Evolutionary conservation across 1,139 yeast species (phyloP), one percentile per base, ranked within the genome.

Genomic region (Arxiozyma slooffiae): DNA sequence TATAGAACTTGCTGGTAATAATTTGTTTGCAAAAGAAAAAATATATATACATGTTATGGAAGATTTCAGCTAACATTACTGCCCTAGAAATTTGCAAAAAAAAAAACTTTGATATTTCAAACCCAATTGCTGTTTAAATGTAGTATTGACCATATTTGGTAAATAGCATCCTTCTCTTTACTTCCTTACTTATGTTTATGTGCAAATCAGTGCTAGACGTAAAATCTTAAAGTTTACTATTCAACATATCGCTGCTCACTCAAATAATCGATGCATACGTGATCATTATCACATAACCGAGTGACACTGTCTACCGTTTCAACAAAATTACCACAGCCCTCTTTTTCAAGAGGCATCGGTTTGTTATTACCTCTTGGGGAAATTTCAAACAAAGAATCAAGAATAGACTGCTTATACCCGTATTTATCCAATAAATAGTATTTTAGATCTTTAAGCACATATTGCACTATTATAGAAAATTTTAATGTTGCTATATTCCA

Each of bases 341-440:
- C 44, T 26, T 18, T 41, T 18, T 41, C 20, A 8, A 18, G 9
- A 11, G 48, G 48, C 43, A 46, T 46, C 34, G n/a, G 43, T 21
- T 17, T 26, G 14, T 17, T 18, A 17, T 34, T 20, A 20, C 8
- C 20, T 18, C 30, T 22, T 1, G 23, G 20, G 17, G 34, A 23
- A 24, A 4, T 26, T 8, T 41, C 44, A 14, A 41, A 24, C 16
- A 41, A 41, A 16, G 23, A 9, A 18, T 41, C 44, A 22, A 41
- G 23, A 23, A 41, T 41, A 17, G 20, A 24, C 16, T 23, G 37
- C 30, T 20, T 41, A 16, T 57, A 40, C 1, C 60, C 57, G 40
- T 57, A 57, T 8, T 46, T 43, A 14, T 44, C 48, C 7, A 57
- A 26, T 30, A 60, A n/a, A 24, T 50, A 53, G 18, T 44, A 38